Conservation (phyloP, 306 rosid genomes). For the Leucaena leucocephala region DNA sequence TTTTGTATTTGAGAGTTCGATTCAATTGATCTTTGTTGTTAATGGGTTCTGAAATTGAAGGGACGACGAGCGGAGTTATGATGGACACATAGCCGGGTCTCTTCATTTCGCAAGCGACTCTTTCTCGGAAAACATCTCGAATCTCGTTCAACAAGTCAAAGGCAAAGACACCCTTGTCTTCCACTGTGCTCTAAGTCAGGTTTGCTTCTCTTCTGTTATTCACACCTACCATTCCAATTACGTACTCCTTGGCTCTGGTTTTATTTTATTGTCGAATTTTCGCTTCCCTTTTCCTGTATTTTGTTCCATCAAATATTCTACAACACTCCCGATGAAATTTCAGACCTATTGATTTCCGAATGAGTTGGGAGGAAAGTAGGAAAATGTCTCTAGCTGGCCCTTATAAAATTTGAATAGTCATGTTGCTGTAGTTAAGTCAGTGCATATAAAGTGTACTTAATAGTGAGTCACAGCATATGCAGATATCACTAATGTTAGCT, state of each 20-base stretch:
- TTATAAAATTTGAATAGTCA: neutral
- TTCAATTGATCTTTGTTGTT: neutral
- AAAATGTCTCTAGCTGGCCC: neutral
- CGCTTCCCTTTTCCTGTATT: neutral
- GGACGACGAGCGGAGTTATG: constrained; percentile 75
- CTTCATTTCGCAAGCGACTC: constrained; percentile 66
- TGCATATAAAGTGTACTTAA: neutral
- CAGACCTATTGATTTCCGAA: neutral
- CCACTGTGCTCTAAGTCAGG: constrained; percentile 90
- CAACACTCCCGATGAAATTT: neutral
- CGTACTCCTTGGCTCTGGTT: neutral
- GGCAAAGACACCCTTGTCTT: constrained; percentile 89
- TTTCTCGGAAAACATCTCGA: constrained; percentile 63
- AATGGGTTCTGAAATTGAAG: constrained; percentile 37
- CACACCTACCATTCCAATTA: neutral
- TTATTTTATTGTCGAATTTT: neutral
- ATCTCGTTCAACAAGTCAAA: constrained; percentile 61
- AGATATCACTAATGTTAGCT: no score
- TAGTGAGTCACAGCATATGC: neutral
- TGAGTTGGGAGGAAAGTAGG: neutral
- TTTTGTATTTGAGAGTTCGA: neutral
- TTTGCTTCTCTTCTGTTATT: neutral
- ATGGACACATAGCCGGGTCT: constrained; percentile 81
- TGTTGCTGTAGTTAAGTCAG: neutral
- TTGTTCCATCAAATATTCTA: neutral